These are phyloP conservation scores for Entamoeba dispar DNA, from an alignment of 208 protist species.

Conservation along the genomic window DNA sequence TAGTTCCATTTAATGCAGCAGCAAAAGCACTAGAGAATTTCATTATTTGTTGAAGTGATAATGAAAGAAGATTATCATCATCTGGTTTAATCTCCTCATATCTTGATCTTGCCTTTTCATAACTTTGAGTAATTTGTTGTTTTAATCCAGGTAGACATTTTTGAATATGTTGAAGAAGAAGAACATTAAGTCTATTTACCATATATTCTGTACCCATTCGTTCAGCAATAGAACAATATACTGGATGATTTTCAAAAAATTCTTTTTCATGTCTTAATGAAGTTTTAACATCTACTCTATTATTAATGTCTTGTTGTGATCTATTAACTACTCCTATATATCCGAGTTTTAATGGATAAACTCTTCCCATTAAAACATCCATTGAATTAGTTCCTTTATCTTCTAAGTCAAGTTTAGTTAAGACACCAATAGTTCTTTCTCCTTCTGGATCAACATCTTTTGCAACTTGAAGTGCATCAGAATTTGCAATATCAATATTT, in stretches of 20 bases:
- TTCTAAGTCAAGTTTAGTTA: slow-evolving; percentile 98
- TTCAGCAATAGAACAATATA: not conserved
- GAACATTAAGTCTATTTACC: slow-evolving; percentile 13
- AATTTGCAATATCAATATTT: slow-evolving; percentile 95
- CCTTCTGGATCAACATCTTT: slow-evolving; percentile 79
- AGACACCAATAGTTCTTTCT: slow-evolving; percentile 80
- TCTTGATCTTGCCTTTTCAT: not conserved
- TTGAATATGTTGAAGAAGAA: slow-evolving; percentile 24
- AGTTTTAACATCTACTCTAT: not conserved
- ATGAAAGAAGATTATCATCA: not conserved
- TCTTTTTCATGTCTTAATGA: slow-evolving; percentile 17
- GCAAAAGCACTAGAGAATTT: not conserved
- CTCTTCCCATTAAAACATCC: not conserved
- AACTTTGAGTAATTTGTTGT: not conserved
- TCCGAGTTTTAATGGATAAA: slow-evolving; percentile 9
- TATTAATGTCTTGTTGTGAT: slow-evolving; percentile 24
- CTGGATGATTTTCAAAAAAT: not conserved
- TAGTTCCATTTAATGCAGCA: not conserved
- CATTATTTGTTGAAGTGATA: not conserved
- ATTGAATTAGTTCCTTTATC: slow-evolving; percentile 49
- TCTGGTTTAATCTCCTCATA: not conserved
- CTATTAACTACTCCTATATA: slow-evolving; percentile 23
- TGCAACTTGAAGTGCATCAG: slow-evolving; percentile 82
- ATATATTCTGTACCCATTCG: slow-evolving; percentile 14
- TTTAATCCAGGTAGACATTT: slow-evolving; percentile 11